These are phyloP conservation scores for Scedosporium minutisporum DNA, from an alignment of 2,329 filamentous ascomycete species.

Conservation along the genomic window DNA sequence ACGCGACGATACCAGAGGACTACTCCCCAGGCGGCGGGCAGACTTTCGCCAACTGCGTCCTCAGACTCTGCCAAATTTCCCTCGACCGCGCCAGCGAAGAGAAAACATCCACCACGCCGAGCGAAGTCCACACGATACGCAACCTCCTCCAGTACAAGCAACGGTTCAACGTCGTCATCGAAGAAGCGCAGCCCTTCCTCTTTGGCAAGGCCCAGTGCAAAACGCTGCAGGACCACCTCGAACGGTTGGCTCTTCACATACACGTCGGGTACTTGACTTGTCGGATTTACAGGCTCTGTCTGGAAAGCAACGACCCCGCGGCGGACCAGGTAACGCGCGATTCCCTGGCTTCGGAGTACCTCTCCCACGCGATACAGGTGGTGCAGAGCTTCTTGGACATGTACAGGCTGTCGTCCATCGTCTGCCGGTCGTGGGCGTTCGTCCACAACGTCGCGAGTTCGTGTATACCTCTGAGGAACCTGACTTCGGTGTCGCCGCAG, in stretches of 20 bases:
- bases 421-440: not conserved
- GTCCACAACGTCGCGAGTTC: slow-evolving; percentile 4
- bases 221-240: slow-evolving; percentile 1
- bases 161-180: not conserved
- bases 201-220: not conserved
- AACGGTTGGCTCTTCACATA: not conserved
- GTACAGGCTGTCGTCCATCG: not conserved
- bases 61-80: not conserved
- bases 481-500: not conserved
- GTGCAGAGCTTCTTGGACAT: slow-evolving; percentile 5
- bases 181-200: not conserved
- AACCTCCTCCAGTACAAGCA: not conserved
- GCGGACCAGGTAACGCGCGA: not conserved
- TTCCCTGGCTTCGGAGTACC: not conserved
- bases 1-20: not conserved
- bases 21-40: not conserved
- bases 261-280: slow-evolving; percentile 1
- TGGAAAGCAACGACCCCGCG: not conserved
- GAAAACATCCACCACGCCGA: not conserved
- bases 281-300: not conserved
- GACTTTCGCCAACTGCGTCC: not conserved
- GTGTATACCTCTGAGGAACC: not conserved
- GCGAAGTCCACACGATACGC: not conserved
- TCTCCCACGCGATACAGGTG: not conserved
- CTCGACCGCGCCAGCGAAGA: not conserved